Conservation (phyloP, 371 early-diverging fungal genomes). For the Capillidium rhysosporum region DNA sequence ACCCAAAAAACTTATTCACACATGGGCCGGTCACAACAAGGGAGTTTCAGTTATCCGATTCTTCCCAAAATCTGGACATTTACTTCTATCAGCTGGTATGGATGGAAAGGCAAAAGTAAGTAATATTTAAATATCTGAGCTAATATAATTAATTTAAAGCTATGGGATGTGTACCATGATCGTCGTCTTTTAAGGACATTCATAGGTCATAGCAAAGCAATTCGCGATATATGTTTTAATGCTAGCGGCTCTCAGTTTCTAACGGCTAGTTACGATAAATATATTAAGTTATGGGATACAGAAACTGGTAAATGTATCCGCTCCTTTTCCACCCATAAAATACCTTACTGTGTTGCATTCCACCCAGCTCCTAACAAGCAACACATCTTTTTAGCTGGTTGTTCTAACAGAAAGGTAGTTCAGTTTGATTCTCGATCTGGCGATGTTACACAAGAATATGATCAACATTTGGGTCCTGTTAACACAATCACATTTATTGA, state of each 20-base stretch:
- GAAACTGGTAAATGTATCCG: slow-evolving; percentile 76
- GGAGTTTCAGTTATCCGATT: slow-evolving; percentile 81
- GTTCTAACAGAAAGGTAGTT: slow-evolving; percentile 79
- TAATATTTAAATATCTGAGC: neutral
- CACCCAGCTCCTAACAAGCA: slow-evolving; percentile 74
- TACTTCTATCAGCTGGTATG: slow-evolving; percentile 79
- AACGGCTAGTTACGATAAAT: slow-evolving; percentile 77
- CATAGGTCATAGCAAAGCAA: slow-evolving; percentile 80
- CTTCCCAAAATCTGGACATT: slow-evolving; percentile 76
- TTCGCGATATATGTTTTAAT: slow-evolving; percentile 79
- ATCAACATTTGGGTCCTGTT: slow-evolving; percentile 89
- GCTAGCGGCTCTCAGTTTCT: slow-evolving; percentile 71
- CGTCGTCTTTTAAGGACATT: slow-evolving; percentile 64
- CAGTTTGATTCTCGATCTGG: slow-evolving; percentile 67
- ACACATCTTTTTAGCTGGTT: slow-evolving; percentile 73
- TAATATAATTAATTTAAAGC: slow-evolving; percentile 15
- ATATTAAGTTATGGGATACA: slow-evolving; percentile 91
- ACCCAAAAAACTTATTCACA: slow-evolving; percentile 70
- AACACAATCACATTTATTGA: slow-evolving; percentile 94
- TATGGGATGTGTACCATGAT: slow-evolving; percentile 89
- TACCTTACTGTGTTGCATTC: slow-evolving; percentile 77
- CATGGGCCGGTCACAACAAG: slow-evolving; percentile 83
- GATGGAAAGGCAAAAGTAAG: slow-evolving; percentile 74
- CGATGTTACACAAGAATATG: slow-evolving; percentile 80
- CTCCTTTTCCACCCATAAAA: slow-evolving; percentile 49